Percentiles rank a stretch among this genome's conserved stretches.
Evolutionary conservation across 1,284 basidiomycete genomes (phyloP).

Genomic region (Meira nashicola): DNA sequence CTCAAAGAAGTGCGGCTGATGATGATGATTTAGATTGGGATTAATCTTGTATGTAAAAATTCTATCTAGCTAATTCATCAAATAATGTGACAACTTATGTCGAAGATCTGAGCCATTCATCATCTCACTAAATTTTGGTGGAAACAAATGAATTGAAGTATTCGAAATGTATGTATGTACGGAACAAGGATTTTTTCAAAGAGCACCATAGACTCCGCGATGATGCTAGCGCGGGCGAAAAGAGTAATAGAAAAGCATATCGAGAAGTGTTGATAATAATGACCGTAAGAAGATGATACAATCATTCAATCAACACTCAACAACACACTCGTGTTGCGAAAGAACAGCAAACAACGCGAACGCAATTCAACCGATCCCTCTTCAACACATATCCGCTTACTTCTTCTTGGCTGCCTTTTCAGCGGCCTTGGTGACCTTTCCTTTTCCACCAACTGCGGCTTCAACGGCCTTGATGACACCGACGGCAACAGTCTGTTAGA

Average conservation of each 20-base stretch:
- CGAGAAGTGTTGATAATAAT: background rate
- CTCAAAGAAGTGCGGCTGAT: background rate
- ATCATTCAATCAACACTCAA: too few species aligned
- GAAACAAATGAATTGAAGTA: too few species aligned
- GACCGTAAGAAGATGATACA: too few species aligned
- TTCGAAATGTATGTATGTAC: background rate
- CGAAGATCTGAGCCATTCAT: too few species aligned
- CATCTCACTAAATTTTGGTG: too few species aligned
- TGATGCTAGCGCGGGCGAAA: constrained; percentile 13
- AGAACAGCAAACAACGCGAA: too few species aligned
- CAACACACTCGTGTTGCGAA: too few species aligned
- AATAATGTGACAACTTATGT: too few species aligned
- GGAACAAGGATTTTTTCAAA: background rate
- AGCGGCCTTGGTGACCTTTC: constrained; percentile 81
- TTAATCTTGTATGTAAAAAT: background rate
- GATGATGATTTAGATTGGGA: constrained; percentile 5
- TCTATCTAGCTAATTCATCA: too few species aligned
- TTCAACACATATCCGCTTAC: constrained; percentile 23
- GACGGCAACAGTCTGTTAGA: constrained; percentile 60
- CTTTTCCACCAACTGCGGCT: constrained; percentile 32
- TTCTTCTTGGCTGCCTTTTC: constrained; percentile 31
- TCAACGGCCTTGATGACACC: constrained; percentile 76
- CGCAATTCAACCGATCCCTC: too few species aligned
- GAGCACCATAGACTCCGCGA: constrained; percentile 19
- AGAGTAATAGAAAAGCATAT: constrained; percentile 5